These are phyloP conservation scores for Endogone sp. DNA, from an alignment of 192 early-diverging fungal genomes.

Conservation along the genomic window DNA sequence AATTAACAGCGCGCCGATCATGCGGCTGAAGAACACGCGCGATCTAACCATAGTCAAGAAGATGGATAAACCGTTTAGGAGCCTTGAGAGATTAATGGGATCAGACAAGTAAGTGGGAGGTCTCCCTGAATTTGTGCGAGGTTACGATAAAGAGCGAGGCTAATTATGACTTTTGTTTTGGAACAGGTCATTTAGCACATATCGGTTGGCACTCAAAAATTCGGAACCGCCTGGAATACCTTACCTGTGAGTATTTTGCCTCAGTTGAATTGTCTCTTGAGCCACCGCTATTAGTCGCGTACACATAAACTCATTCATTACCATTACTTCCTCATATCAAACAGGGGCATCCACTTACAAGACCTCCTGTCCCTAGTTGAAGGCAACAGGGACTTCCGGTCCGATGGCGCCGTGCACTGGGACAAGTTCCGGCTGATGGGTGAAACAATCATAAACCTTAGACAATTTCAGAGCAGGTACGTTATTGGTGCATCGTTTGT, in stretches of 20 bases:
- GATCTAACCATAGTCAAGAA: conserved; percentile 43
- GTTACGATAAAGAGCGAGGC: conserved; percentile 1
- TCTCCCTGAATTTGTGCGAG: neutral
- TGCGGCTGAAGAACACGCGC: conserved; percentile 60
- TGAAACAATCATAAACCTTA: conserved; percentile 55
- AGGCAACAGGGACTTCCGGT: conserved; percentile 57
- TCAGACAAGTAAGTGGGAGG: conserved; percentile 36
- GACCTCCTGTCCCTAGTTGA: conserved; percentile 74
- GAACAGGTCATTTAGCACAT: conserved; percentile 53
- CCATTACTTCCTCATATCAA: conserved; percentile 1
- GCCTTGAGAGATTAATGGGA: conserved; percentile 67
- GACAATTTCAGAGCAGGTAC: conserved; percentile 42
- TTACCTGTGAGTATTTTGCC: conserved; percentile 58
- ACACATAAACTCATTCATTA: neutral
- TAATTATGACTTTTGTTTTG: conserved; percentile 2
- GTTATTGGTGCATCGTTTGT: neutral
- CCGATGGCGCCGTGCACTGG: conserved; percentile 67
- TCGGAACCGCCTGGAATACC: conserved; percentile 65
- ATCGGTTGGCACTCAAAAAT: conserved; percentile 56
- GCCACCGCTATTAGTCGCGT: no score
- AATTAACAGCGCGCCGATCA: conserved; percentile 59
- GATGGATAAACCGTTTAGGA: conserved; percentile 45
- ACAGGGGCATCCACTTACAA: conserved; percentile 63
- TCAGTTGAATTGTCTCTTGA: neutral
- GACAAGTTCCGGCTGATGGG: conserved; percentile 69